These are phyloP conservation scores for Heritiera fomes DNA, from an alignment of 345 rosid species.

Conservation along the genomic window DNA sequence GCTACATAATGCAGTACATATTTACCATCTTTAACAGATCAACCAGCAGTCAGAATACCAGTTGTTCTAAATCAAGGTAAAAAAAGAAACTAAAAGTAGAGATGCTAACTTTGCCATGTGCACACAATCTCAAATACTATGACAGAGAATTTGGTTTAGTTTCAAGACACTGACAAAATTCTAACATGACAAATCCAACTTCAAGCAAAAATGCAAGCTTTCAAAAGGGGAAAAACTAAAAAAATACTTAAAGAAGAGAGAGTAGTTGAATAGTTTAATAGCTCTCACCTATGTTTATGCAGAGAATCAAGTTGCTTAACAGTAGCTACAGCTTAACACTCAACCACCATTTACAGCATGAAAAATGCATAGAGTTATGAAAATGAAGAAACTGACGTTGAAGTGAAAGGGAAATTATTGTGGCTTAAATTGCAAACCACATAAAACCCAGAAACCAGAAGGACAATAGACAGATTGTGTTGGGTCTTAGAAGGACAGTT, in stretches of 20 bases:
- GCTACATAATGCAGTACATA: not conserved
- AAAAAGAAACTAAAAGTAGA: not conserved
- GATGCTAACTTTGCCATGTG: too few relatives aligned
- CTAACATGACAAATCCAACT: not conserved
- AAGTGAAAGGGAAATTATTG: conserved; percentile 7
- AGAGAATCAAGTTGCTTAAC: not conserved
- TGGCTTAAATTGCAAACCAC: conserved; percentile 10
- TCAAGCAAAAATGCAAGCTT: not conserved
- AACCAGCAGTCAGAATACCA: not conserved
- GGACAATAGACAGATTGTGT: not conserved
- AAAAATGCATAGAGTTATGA: not conserved
- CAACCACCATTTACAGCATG: not conserved
- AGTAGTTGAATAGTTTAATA: not conserved
- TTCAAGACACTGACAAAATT: not conserved
- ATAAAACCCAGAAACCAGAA: conserved; percentile 7
- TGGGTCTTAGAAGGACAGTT: not conserved
- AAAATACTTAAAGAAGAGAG: not conserved
- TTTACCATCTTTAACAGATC: not conserved
- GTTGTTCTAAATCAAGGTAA: not conserved
- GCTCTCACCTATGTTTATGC: conserved; percentile 10
- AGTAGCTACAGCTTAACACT: not conserved
- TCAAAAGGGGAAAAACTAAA: too few relatives aligned
- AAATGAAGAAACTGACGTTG: conserved; percentile 8
- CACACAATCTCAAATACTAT: not conserved
- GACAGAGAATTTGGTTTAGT: not conserved